phyloP scores from a whole-genome alignment of 306 rosid genomes.

The Parietaria judaica region DNA sequence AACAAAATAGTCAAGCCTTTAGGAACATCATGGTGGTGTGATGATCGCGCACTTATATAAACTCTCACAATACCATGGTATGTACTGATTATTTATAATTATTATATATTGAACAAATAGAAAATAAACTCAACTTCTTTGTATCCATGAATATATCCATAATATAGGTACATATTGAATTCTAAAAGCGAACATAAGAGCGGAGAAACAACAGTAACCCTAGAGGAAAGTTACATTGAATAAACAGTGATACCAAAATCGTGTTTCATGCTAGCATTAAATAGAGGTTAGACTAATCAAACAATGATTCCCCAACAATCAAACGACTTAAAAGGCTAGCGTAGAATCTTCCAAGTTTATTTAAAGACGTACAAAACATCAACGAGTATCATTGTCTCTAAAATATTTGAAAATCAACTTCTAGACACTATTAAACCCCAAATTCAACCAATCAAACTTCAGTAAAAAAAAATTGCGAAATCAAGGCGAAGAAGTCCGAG shows the following conservation, averaged over 20 bases:
- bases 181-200: not conserved
- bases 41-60: not conserved
- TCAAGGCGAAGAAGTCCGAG: too few species aligned
- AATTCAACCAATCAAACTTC: not conserved
- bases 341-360: not conserved
- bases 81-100: not conserved
- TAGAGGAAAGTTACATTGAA: not conserved
- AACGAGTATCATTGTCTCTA: not conserved
- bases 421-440: not conserved
- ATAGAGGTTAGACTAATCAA: not conserved
- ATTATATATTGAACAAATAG: not conserved
- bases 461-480: too few species aligned
- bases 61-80: not conserved
- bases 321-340: not conserved
- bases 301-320: not conserved
- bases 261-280: not conserved
- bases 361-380: not conserved
- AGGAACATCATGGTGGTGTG: not conserved
- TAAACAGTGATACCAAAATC: not conserved
- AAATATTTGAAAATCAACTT: not conserved
- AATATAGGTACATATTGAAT: not conserved
- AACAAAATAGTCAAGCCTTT: not conserved
- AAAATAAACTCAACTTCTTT: not conserved
- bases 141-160: not conserved
- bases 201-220: not conserved